These are phyloP conservation scores for Thermothielavioides terrestris DNA, from an alignment of 495 filamentous ascomycete genomes.

Conservation along the genomic window DNA sequence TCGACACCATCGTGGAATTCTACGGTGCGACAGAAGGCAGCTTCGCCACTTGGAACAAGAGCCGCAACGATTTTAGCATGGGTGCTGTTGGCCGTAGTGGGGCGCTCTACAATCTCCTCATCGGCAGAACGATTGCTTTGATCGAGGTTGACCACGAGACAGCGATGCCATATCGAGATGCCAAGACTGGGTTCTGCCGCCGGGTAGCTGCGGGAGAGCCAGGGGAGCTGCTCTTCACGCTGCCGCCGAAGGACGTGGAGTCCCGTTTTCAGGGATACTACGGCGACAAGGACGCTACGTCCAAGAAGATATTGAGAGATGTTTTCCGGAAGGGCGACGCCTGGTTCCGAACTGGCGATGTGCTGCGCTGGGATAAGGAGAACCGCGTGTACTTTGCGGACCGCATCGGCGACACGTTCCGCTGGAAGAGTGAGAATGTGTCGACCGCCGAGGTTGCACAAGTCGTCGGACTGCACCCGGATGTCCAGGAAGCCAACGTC, in stretches of 20 bases:
- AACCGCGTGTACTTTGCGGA: slow-evolving; percentile 80
- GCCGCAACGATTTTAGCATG: slow-evolving; percentile 61
- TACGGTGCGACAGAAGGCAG: slow-evolving; percentile 83
- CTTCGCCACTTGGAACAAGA: slow-evolving; percentile 63
- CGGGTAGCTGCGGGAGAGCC: slow-evolving; percentile 51
- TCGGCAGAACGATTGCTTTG: slow-evolving; percentile 45
- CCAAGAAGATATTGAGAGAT: slow-evolving; percentile 68
- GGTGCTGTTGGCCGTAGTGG: slow-evolving; percentile 82
- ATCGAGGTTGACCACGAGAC: slow-evolving; percentile 66
- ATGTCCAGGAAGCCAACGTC: slow-evolving; percentile 72
- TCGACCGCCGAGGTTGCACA: slow-evolving; percentile 76
- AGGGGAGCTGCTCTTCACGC: slow-evolving; percentile 69
- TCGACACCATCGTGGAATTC: slow-evolving; percentile 76
- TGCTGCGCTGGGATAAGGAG: slow-evolving; percentile 61
- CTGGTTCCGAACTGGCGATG: slow-evolving; percentile 81
- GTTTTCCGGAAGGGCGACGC: slow-evolving; percentile 76
- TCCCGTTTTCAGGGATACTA: slow-evolving; percentile 81
- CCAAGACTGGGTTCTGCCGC: slow-evolving; percentile 64
- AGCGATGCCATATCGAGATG: slow-evolving; percentile 60
- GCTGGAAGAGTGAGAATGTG: slow-evolving; percentile 94
- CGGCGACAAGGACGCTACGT: slow-evolving; percentile 63
- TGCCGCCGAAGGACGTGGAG: slow-evolving; percentile 58
- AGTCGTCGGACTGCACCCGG: slow-evolving; percentile 57
- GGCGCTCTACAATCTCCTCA: slow-evolving; percentile 44
- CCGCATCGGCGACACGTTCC: slow-evolving; percentile 87